These are phyloP conservation scores for Lichenothelia convexa DNA, from an alignment of 495 filamentous ascomycete genomes.

Conservation along the genomic window DNA sequence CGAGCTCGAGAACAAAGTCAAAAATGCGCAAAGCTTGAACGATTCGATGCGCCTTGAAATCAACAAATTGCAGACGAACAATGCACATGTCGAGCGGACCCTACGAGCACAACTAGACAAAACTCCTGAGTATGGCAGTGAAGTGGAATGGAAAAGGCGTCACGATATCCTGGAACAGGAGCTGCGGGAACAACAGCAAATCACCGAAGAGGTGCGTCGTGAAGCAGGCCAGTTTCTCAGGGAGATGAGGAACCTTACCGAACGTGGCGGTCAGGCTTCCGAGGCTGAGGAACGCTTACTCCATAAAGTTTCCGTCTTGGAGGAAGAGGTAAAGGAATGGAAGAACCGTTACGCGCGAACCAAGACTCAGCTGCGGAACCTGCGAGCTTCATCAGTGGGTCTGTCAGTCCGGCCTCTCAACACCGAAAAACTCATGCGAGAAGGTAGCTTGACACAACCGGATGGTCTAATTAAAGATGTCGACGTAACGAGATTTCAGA, in stretches of 20 bases:
- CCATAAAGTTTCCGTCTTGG: slow-evolving; percentile 50
- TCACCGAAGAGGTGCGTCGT: slow-evolving; percentile 76
- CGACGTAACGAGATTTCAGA: slow-evolving; percentile 87
- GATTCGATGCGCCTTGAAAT: slow-evolving; percentile 60
- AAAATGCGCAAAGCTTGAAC: slow-evolving; percentile 59
- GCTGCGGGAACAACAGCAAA: slow-evolving; percentile 55
- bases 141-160: slow-evolving; percentile 31
- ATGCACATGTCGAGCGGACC: slow-evolving; percentile 41
- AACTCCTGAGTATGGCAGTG: slow-evolving; percentile 17
- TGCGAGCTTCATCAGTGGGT: slow-evolving; percentile 64
- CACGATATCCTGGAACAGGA: slow-evolving; percentile 50
- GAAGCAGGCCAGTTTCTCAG: slow-evolving; percentile 69
- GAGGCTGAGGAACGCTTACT: slow-evolving; percentile 66
- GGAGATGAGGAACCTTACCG: slow-evolving; percentile 77
- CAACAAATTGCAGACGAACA: slow-evolving; percentile 48
- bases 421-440: slow-evolving; percentile 36
- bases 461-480: slow-evolving; percentile 74
- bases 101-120: slow-evolving; percentile 46
- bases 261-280: slow-evolving; percentile 56
- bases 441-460: slow-evolving; percentile 50
- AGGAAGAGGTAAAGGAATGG: slow-evolving; percentile 74
- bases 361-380: slow-evolving; percentile 66
- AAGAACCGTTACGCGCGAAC: slow-evolving; percentile 70
- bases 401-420: slow-evolving; percentile 30
- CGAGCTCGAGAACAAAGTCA: slow-evolving; percentile 63